Percentiles rank a stretch among this genome's conserved stretches.
Conservation (phyloP, 176 grass and related monocot genomes). For the Triticum monococcum region DNA sequence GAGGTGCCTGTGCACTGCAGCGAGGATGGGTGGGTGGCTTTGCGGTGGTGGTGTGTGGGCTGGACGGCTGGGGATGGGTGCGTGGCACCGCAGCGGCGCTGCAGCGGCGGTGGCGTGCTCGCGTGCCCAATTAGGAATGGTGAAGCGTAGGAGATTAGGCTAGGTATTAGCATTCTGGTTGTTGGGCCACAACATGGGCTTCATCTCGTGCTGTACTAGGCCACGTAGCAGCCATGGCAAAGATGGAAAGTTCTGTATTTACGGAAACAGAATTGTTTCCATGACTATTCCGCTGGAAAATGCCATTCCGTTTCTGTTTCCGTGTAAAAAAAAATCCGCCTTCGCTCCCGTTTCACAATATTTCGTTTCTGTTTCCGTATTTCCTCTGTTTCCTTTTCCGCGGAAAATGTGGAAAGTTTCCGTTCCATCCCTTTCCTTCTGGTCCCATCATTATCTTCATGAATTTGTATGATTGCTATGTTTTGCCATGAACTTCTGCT, state of each 20-base stretch:
- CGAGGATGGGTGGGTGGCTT: neutral
- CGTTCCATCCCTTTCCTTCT: neutral
- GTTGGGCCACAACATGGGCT: neutral
- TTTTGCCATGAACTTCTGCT: neutral
- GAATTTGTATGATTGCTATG: constrained; percentile 17
- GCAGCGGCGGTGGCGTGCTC: neutral
- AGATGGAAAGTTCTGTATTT: no score
- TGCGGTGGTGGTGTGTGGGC: neutral
- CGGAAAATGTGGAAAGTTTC: no score
- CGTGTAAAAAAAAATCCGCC: no score
- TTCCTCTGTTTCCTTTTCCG: no score
- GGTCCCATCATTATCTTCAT: neutral
- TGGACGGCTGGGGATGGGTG: neutral
- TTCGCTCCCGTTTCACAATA: no score
- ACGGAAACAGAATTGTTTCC: no score
- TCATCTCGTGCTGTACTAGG: neutral
- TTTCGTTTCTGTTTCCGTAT: no score
- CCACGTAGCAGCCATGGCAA: no score
- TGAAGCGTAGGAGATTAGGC: neutral
- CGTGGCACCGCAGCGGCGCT: neutral
- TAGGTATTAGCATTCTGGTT: neutral
- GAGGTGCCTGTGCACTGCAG: neutral
- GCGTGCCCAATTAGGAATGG: neutral
- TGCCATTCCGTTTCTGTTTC: no score
- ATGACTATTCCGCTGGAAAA: no score